phyloP scores from a whole-genome alignment of 441 rosid genomes.

The Adansonia grandidieri region DNA sequence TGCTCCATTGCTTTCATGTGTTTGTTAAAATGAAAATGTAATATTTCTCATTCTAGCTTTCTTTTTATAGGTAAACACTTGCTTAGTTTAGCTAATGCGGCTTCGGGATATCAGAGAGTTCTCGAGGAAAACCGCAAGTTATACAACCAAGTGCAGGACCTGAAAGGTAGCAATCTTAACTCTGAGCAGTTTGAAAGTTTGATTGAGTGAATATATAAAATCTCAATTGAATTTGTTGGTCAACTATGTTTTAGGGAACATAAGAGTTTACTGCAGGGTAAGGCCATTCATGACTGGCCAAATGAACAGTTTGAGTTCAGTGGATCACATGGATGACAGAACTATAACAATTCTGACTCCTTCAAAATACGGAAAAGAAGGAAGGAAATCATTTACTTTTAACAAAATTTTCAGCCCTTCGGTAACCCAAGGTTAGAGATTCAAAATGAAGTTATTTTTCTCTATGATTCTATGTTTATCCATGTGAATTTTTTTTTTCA shows the following conservation, averaged over 20 bases:
- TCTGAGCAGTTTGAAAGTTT: neutral
- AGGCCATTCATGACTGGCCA: conserved; percentile 60
- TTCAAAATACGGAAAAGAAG: conserved; percentile 65
- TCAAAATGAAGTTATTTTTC: neutral
- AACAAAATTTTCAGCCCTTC: conserved; percentile 67
- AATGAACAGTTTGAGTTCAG: conserved; percentile 37
- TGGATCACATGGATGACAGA: conserved; percentile 59
- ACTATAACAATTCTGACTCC: conserved; percentile 49
- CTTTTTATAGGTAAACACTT: conserved; percentile 57
- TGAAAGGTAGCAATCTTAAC: conserved; percentile 49
- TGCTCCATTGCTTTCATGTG: conserved; percentile 8
- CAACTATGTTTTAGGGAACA: conserved; percentile 50
- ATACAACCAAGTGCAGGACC: conserved; percentile 73
- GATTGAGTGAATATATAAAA: neutral
- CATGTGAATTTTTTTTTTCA: neutral
- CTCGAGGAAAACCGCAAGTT: conserved; percentile 75
- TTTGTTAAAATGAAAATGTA: conserved; percentile 23
- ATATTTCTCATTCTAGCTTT: conserved; percentile 36
- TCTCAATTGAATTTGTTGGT: conserved; percentile 24
- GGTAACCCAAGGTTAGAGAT: conserved; percentile 61
- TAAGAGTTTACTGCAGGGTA: conserved; percentile 76
- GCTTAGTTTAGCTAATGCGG: conserved; percentile 53
- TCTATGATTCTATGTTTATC: neutral
- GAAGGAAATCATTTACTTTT: conserved; percentile 58
- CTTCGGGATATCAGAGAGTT: conserved; percentile 69